Conservation (phyloP, 805 yeast species). For the Yamadazyma sp. region DNA sequence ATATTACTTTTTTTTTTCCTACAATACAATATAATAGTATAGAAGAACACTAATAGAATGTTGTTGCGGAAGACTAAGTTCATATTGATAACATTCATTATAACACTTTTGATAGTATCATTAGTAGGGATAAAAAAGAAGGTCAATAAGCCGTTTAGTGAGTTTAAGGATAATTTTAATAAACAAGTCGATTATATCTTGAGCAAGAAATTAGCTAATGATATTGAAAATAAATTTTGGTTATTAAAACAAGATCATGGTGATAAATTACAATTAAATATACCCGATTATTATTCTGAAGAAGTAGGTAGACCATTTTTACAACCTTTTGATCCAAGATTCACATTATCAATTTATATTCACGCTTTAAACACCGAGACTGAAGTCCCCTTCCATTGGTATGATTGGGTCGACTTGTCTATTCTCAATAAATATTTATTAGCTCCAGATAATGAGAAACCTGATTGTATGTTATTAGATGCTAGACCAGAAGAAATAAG, state of each 20-base stretch:
- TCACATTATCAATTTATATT: constrained; percentile 25
- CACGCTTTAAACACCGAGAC: constrained; percentile 11
- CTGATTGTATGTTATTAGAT: constrained; percentile 44
- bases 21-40: too few relatives aligned
- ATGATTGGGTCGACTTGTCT: constrained; percentile 52
- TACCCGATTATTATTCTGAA: constrained; percentile 11
- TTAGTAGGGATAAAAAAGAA: too few relatives aligned
- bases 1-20: too few relatives aligned
- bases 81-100: too few relatives aligned
- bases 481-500: constrained; percentile 20
- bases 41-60: too few relatives aligned
- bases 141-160: too few relatives aligned
- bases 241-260: constrained; percentile 12
- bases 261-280: constrained; percentile 12
- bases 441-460: constrained; percentile 22
- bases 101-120: too few relatives aligned
- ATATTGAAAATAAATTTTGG: constrained; percentile 25
- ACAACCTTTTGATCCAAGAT: constrained; percentile 31
- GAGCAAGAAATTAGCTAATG: constrained; percentile 15
- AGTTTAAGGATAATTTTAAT: too few relatives aligned
- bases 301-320: constrained; percentile 16
- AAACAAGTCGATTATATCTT: constrained; percentile 15
- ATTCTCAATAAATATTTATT: constrained; percentile 32
- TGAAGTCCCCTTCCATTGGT: constrained; percentile 49
- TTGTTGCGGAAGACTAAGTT: too few relatives aligned